Evolutionary conservation across 1,139 yeast genomes (phyloP).

Genomic region (Pichia sp.): DNA sequence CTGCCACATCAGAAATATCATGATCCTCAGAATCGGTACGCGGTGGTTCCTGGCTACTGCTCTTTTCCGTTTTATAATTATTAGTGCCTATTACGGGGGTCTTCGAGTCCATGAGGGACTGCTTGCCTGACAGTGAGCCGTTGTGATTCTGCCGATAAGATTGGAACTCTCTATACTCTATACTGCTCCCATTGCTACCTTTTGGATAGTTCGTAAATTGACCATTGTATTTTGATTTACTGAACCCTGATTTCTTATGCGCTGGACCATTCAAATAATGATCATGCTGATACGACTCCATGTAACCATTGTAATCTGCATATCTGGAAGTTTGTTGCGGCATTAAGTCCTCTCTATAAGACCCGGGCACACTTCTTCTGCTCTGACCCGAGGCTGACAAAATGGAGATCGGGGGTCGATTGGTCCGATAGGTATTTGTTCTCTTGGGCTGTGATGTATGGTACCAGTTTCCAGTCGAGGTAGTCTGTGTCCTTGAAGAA

Average conservation of each 20-base stretch:
- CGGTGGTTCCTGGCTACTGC: background rate
- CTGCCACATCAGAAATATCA: background rate
- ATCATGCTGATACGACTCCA: constrained; percentile 7
- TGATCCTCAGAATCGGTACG: constrained; percentile 2
- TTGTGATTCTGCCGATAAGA: background rate
- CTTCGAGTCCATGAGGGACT: constrained; percentile 3
- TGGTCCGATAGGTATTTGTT: constrained; percentile 1
- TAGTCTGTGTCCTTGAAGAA: background rate
- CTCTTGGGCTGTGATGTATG: constrained; percentile 1
- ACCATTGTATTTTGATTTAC: constrained; percentile 8
- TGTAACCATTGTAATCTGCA: constrained; percentile 10
- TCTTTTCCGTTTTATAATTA: background rate
- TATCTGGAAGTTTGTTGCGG: constrained; percentile 7
- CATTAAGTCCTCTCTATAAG: constrained; percentile 8
- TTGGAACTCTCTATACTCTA: constrained; percentile 2
- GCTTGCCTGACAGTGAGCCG: background rate
- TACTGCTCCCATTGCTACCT: background rate
- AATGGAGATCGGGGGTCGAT: constrained; percentile 13
- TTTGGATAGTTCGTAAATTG: background rate
- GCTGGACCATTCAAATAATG: background rate
- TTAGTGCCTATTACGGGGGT: background rate
- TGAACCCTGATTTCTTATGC: constrained; percentile 7
- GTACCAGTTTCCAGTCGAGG: constrained; percentile 5
- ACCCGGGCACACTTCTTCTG: constrained; percentile 5
- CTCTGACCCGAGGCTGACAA: constrained; percentile 1